Base-by-base conservation (phyloP, 192 early-diverging fungal genomes). In the Entomortierella chlamydospora region DNA sequence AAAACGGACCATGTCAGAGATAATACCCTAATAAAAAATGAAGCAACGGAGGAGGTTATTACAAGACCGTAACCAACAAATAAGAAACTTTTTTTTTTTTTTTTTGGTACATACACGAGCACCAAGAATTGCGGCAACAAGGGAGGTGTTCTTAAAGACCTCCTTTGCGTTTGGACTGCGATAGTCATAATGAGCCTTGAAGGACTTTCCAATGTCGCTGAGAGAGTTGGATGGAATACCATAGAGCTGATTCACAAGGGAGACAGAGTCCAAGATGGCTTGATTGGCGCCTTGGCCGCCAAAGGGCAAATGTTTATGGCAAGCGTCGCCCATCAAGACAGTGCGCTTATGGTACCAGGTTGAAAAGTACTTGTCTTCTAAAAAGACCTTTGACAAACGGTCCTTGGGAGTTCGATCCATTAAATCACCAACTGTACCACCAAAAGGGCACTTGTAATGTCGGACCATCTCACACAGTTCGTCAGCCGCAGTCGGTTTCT, bases 281-380 rank as follows among this genome's bases (percentile, higher is more conserved):
- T 72, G 61, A 29, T 64, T 72, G 2, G 61, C 70, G 17, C 61
- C 61, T 29, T 64, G 53, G 7, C 61, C 70, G 39, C 70, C 70
- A 64, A 72, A 72, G 18, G 55, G 70, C n/a, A 72, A 22, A 29
- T 72, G 70, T 31, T 72, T 72, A 33, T 72, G 56, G 34, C 70
- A 72, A 4, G 70, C 70, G 41, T 72, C 70, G 30, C 70, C 61
- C 54, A 64, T 64, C 10, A 72, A 26, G 1, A 72, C 56, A 15
- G 61, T 72, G 3, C 61, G 52, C 54, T 58, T 62, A 43, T 64
- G 61, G 18, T 51, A 64, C 70, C 61, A 72, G 9, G 70, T 72
- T 5, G 52, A 42, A 41, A 72, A 64, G 61, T 72, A 64, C 20
- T 59, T 72, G 33, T 72, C 70, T 56, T 72, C 54, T 7, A 72